Percentiles rank a stretch among this genome's conserved stretches.
phyloP scores from a whole-genome alignment of 2,329 filamentous ascomycete species.

The Massarina eburnea region DNA sequence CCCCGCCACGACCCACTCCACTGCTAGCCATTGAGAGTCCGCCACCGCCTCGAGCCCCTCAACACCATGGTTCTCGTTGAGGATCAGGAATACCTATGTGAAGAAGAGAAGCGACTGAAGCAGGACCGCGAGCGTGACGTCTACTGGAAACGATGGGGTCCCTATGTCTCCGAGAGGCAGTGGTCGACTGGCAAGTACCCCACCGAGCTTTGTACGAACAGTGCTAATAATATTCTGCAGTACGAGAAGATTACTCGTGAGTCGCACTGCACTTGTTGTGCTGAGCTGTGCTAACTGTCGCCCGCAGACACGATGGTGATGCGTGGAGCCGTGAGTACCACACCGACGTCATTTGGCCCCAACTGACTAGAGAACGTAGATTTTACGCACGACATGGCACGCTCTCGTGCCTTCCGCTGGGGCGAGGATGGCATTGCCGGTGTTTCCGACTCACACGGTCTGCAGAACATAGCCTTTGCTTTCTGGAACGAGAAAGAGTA shows the following conservation, averaged over 20 bases:
- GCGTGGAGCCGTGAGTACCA: conserved; percentile 84
- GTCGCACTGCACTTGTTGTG: conserved; percentile 32
- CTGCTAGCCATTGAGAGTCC: not conserved
- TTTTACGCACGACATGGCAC: conserved; percentile 90
- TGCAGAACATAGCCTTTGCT: conserved; percentile 90
- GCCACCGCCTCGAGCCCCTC: not conserved
- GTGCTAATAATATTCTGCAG: conserved; percentile 53
- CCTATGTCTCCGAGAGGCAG: conserved; percentile 90
- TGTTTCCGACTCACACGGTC: conserved; percentile 88
- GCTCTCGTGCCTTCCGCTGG: conserved; percentile 88
- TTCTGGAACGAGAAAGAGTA: conserved; percentile 99
- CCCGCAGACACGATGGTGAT: conserved; percentile 72
- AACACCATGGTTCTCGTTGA: conserved; percentile 82
- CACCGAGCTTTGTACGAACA: not conserved
- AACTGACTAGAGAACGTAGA: conserved; percentile 58
- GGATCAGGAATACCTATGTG: conserved; percentile 80
- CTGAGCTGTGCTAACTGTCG: not conserved
- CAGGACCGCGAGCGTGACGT: conserved; percentile 80
- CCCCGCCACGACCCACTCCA: not conserved
- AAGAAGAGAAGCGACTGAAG: conserved; percentile 87
- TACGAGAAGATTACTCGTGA: conserved; percentile 87
- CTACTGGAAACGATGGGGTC: conserved; percentile 99
- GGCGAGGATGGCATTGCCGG: conserved; percentile 96
- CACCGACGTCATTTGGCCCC: not conserved
- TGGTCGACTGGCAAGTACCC: conserved; percentile 79